These are phyloP conservation scores for Chalciporus pseudorubinellus DNA, from an alignment of 768 basidiomycete species.

Conservation along the genomic window DNA sequence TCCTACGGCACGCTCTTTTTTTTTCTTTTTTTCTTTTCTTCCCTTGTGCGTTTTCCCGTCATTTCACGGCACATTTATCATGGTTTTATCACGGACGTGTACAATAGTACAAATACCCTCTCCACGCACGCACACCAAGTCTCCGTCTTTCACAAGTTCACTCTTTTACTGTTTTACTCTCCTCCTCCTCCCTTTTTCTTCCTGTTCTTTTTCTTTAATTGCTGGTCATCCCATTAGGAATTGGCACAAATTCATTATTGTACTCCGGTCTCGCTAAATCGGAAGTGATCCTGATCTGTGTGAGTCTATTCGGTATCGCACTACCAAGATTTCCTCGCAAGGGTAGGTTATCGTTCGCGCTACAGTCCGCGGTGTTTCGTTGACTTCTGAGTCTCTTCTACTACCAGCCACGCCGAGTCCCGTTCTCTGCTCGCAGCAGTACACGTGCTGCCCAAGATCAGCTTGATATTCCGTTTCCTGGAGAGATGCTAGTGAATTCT, in stretches of 20 bases:
- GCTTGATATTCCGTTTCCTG: too few species aligned
- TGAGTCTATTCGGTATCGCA: too few species aligned
- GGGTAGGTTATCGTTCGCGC: too few species aligned
- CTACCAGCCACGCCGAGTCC: too few species aligned
- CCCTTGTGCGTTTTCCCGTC: neutral
- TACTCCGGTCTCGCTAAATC: conserved; percentile 23
- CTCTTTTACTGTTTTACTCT: conserved; percentile 7
- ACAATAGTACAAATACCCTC: conserved; percentile 13
- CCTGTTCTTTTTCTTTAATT: neutral
- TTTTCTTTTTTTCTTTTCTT: neutral
- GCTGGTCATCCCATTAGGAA: conserved; percentile 18
- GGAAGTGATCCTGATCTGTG: too few species aligned
- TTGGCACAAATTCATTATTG: conserved; percentile 27
- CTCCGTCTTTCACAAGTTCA: neutral
- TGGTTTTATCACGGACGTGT: conserved; percentile 25
- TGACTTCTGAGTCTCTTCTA: too few species aligned
- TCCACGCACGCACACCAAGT: conserved; percentile 2
- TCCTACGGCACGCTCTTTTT: conserved; percentile 2
- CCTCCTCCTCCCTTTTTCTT: too few species aligned
- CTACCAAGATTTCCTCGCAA: too few species aligned
- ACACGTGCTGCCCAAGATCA: too few species aligned
- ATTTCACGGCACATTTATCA: conserved; percentile 29
- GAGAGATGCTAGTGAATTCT: too few species aligned
- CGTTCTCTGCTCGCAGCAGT: too few species aligned
- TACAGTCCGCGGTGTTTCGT: too few species aligned